Evolutionary conservation across 768 basidiomycete genomes (phyloP).

Genomic region (Dioszegia aurantiaca): DNA sequence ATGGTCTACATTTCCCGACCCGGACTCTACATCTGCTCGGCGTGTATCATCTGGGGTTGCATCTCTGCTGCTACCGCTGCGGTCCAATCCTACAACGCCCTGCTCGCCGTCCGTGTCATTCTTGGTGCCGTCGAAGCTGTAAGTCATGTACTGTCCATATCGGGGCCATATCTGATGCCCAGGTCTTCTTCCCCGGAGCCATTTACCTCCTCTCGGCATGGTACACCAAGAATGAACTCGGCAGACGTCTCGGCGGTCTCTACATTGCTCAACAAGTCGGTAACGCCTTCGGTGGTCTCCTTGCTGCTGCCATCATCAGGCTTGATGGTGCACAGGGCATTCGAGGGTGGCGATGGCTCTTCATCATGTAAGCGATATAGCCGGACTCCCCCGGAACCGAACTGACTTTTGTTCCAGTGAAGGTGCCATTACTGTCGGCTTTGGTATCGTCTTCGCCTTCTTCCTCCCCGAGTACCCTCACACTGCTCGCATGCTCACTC

Average conservation of each 20-base stretch:
- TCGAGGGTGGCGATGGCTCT: slow-evolving; percentile 47
- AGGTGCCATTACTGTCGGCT: slow-evolving; percentile 19
- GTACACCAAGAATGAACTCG: slow-evolving; percentile 39
- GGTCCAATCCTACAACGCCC: slow-evolving; percentile 26
- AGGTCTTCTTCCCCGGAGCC: slow-evolving; percentile 41
- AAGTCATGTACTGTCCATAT: slow-evolving; percentile 18
- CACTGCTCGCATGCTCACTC: slow-evolving; percentile 28
- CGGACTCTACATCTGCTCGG: slow-evolving; percentile 36
- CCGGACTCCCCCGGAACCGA: neutral
- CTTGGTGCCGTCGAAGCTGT: slow-evolving; percentile 31
- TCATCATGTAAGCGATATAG: slow-evolving; percentile 24
- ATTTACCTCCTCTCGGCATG: slow-evolving; percentile 42
- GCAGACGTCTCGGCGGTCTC: slow-evolving; percentile 33
- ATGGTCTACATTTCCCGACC: slow-evolving; percentile 35
- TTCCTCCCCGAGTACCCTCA: slow-evolving; percentile 30
- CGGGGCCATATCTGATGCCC: slow-evolving; percentile 19
- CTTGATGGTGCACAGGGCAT: slow-evolving; percentile 38
- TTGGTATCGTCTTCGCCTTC: slow-evolving; percentile 13
- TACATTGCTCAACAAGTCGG: slow-evolving; percentile 45
- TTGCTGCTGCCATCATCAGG: slow-evolving; percentile 40
- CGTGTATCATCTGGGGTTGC: slow-evolving; percentile 28
- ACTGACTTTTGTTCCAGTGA: slow-evolving; percentile 15
- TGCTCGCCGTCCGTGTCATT: slow-evolving; percentile 27
- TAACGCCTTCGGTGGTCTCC: slow-evolving; percentile 43
- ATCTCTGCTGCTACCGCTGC: slow-evolving; percentile 34